These are phyloP conservation scores for Nyctanthes arbortristis DNA, from an alignment of 257 asterid species.

Conservation along the genomic window DNA sequence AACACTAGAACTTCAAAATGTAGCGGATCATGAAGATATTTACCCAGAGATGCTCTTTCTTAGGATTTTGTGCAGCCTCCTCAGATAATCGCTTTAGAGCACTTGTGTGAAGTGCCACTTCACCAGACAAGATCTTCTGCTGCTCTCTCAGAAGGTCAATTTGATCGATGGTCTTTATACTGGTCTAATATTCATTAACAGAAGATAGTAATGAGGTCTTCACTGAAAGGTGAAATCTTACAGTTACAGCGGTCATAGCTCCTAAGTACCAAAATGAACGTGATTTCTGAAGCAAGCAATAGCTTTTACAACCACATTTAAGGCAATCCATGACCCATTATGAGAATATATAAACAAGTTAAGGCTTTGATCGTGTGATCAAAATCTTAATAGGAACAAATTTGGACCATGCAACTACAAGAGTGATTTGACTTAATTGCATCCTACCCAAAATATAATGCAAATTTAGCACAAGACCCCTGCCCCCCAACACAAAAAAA, in stretches of 20 bases:
- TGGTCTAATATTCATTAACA: slow-evolving; percentile 48
- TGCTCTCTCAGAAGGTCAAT: slow-evolving; percentile 91
- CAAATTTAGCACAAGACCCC: neutral
- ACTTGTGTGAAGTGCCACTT: slow-evolving; percentile 85
- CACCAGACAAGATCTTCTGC: slow-evolving; percentile 86
- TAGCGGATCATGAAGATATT: slow-evolving; percentile 24
- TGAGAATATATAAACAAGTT: neutral
- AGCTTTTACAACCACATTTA: slow-evolving; percentile 9
- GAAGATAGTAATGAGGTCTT: slow-evolving; percentile 7
- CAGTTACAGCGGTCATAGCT: slow-evolving; percentile 3
- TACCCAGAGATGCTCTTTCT: slow-evolving; percentile 70
- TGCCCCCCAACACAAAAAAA: slow-evolving; percentile 20
- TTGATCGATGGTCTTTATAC: slow-evolving; percentile 74
- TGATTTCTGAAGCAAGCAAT: slow-evolving; percentile 8
- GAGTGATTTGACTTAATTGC: slow-evolving; percentile 11
- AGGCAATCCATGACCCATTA: too few species aligned
- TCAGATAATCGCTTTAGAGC: slow-evolving; percentile 80
- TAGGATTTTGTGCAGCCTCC: slow-evolving; percentile 62
- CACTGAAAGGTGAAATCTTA: neutral
- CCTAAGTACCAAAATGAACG: slow-evolving; percentile 19
- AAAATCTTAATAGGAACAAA: neutral
- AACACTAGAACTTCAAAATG: slow-evolving; percentile 20
- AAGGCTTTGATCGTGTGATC: neutral
- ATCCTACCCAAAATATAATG: slow-evolving; percentile 16
- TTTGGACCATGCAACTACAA: slow-evolving; percentile 16